Base-by-base conservation (phyloP, 148 eudicot species). In the Silene uniflora region DNA sequence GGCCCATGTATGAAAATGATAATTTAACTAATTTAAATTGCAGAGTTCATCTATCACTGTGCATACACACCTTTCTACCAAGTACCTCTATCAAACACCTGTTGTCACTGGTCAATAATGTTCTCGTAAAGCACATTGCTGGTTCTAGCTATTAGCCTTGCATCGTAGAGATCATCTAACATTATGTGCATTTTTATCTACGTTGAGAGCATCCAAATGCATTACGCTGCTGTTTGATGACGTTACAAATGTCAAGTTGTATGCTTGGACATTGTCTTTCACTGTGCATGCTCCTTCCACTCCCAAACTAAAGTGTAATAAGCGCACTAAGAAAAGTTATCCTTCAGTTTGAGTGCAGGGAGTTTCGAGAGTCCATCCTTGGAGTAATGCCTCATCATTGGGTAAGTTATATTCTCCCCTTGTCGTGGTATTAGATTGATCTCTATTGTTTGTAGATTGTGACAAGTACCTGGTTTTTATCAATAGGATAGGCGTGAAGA, bases 321-420 rank as follows among this genome's bases (percentile, higher is more conserved):
- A 61, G 69, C 18, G 79, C 68, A 74, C 81, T 87, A 64, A 83
- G 70, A 75, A 61, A 46, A 63, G 44, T 72, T 75, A 49, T 59
- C 65, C 74, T 79, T 65, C 82, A 95, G 98, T 95, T 92, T 80
- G 98, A 95, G 78, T 92, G 98, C 78, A 88, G 96, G 86, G 92
- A 92, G 79, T 94, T 94, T 54, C 87, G 98, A 75, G 97, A 92
- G 86, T 95, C 98, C 56, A 82, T 95, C 39, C 96, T 95, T 76
- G 98, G 96, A 80, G 91, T 87, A 62, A 87, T 95, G 98, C 98
- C 98, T 61, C 98, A 95, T 86, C 91, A 82, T 35, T 95, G 98
- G 98, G 98, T 95, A 76, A 86, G 89, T 79, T 68, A 10, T 71
- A 61, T 29, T 4, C 35, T 47, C 68, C 13, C 59, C 55, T 77